These are phyloP conservation scores for Tilletiopsis washingtonensis DNA, from an alignment of 1,284 basidiomycete species.

Conservation along the genomic window DNA sequence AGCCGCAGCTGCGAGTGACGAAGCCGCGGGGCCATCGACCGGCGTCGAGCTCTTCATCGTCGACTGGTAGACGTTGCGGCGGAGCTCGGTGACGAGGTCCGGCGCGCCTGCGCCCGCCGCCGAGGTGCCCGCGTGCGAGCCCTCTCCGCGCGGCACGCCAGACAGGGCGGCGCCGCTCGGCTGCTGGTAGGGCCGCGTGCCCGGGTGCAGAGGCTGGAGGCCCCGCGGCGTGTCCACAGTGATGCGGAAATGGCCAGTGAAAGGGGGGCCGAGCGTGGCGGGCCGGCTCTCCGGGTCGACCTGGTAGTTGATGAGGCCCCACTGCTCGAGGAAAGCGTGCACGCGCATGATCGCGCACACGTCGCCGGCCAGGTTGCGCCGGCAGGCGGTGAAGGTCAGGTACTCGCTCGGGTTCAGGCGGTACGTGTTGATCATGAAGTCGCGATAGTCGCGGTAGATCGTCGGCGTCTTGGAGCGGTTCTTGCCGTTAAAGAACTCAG, in stretches of 20 bases:
- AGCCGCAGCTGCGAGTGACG: constrained; percentile 47
- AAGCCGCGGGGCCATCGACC: constrained; percentile 36
- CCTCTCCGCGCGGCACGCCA: too few species aligned
- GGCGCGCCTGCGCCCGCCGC: constrained; percentile 53
- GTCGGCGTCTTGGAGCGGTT: constrained; percentile 81
- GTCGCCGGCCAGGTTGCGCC: constrained; percentile 91
- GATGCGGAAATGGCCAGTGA: constrained; percentile 96
- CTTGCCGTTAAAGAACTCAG: constrained; percentile 96
- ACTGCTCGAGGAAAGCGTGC: constrained; percentile 96
- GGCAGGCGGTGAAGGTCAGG: constrained; percentile 91
- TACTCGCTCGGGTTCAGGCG: constrained; percentile 89
- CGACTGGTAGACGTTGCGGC: constrained; percentile 41
- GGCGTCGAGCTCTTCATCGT: constrained; percentile 40
- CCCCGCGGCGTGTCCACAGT: constrained; percentile 94
- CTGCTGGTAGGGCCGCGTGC: constrained; percentile 48
- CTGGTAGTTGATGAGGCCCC: constrained; percentile 99
- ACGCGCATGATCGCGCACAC: constrained; percentile 98
- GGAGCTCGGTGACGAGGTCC: constrained; percentile 50
- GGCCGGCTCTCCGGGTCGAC: constrained; percentile 95
- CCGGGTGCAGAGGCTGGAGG: constrained; percentile 88
- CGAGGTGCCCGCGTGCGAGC: constrained; percentile 60
- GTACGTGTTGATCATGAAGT: constrained; percentile 99
- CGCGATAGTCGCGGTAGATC: constrained; percentile 98
- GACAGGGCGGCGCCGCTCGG: background rate
- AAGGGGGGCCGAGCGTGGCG: constrained; percentile 86